phyloP scores from a whole-genome alignment of 768 basidiomycete species.

The Mycena galericulata region DNA sequence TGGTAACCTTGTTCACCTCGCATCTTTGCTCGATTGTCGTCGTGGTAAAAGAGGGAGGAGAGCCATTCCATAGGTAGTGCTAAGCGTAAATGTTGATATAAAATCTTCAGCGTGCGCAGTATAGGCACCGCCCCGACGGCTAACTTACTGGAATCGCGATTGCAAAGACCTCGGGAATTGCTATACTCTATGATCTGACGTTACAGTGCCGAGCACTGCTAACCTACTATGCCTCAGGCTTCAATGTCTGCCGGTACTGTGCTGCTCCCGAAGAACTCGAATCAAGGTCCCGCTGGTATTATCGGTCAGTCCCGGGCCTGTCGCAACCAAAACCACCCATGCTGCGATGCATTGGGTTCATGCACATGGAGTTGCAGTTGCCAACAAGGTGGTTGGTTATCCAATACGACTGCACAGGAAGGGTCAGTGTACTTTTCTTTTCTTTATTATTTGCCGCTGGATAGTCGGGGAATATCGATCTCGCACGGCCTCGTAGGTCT shows the following conservation, averaged over 20 bases:
- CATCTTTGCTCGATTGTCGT: background rate
- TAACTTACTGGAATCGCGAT: background rate
- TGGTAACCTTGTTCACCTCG: background rate
- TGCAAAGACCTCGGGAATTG: constrained; percentile 3
- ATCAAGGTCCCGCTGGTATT: too few relatives aligned
- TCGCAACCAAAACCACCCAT: background rate
- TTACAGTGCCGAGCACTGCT: constrained; percentile 3
- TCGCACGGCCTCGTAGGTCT: too few relatives aligned
- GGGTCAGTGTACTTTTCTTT: background rate
- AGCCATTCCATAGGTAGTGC: constrained; percentile 9
- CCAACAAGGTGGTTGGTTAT: constrained; percentile 10
- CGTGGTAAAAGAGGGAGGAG: background rate
- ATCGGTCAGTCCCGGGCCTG: too few relatives aligned
- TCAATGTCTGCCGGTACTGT: constrained; percentile 15
- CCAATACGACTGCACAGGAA: constrained; percentile 3
- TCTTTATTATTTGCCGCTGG: constrained; percentile 8
- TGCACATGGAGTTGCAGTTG: background rate
- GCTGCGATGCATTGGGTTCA: background rate
- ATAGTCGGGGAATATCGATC: constrained; percentile 1
- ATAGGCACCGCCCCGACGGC: background rate
- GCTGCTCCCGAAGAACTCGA: too few relatives aligned
- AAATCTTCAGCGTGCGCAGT: constrained; percentile 9
- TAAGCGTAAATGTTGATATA: background rate
- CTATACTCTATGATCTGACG: constrained; percentile 13
- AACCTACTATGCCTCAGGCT: background rate